Base-by-base conservation (phyloP, 768 basidiomycete species). In the Ramaria rubella region DNA sequence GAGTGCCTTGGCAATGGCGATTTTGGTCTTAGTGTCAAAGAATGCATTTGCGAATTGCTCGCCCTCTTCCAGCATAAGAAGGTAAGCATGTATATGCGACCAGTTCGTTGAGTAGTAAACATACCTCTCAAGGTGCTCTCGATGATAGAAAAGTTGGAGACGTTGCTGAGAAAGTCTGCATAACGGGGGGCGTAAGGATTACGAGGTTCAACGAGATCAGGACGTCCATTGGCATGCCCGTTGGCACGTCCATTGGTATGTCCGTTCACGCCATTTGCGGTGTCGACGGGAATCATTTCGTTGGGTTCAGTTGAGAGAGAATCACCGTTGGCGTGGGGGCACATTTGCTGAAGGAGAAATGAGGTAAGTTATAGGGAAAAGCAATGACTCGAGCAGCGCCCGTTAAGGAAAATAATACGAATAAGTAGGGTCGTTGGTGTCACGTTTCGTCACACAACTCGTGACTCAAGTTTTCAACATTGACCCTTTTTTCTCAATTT, bases 21-120 rank as follows among this genome's bases (percentile, higher is more conserved):
- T 96, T 82, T 99, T 99, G 74, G 94, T 98, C 78, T 94, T 93
- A 69, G 93, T 94, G 69, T 96, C 95, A 70, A 98, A 99, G 81
- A 99, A 99, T 53, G 96, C 95, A 68, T 98, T 99, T 61, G 96
- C 96, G 66, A 99, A 99, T 70, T 99, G 94, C 71, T 96, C 94
- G 57, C 94, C 94, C 87, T 96, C 94, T 95, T n/a, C n/a, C n/a
- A n/a, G n/a, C n/a, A 64, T 36, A 50, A 38, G 59, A 36, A 34
- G 14, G 50, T 30, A 29, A 57, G 46, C 58, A 31, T 59, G 29
- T 66, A 42, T 55, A 54, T 26, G 29, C 5, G n/a, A 14, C 21
- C 19, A 4, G 14, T 30, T 6, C 44, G 33, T 21, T 34, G 30
- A 31, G 24, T 15, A 27, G 26, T 29, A 46, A 31, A 75, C 81